Conservation (phyloP, 192 early-diverging fungal genomes). For the Spizellomyces sp. region DNA sequence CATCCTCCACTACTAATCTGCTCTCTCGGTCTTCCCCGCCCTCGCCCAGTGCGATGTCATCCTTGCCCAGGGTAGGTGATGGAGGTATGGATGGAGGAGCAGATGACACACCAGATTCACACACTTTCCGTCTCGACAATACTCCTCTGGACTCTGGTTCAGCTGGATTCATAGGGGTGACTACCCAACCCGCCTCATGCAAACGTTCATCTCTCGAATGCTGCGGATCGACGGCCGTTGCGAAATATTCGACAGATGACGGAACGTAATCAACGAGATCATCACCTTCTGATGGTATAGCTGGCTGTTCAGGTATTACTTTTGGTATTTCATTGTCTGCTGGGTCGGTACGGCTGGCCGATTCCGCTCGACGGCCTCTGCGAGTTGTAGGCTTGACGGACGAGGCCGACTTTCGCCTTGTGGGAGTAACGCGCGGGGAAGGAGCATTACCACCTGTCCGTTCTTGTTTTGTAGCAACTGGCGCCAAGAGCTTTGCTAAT, state of each 20-base stretch:
- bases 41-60: not conserved
- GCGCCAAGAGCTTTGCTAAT: constrained; percentile 18
- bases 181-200: constrained; percentile 23
- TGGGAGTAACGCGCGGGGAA: not conserved
- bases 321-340: not conserved
- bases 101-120: not conserved
- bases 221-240: not conserved
- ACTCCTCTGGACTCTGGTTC: constrained; percentile 12
- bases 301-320: not conserved
- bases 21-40: no score
- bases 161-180: constrained; percentile 16
- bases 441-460: not conserved
- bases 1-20: no score
- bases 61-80: not conserved
- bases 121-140: not conserved
- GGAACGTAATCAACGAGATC: not conserved
- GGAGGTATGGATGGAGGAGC: not conserved
- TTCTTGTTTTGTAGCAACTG: constrained; percentile 5
- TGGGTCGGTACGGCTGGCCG: not conserved
- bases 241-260: not conserved
- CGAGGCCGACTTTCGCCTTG: not conserved
- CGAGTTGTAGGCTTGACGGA: not conserved
- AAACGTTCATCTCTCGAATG: constrained; percentile 23
- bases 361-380: not conserved
- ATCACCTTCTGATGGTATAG: not conserved